Conservation (phyloP, 441 rosid genomes). For the Manihot esculenta region DNA sequence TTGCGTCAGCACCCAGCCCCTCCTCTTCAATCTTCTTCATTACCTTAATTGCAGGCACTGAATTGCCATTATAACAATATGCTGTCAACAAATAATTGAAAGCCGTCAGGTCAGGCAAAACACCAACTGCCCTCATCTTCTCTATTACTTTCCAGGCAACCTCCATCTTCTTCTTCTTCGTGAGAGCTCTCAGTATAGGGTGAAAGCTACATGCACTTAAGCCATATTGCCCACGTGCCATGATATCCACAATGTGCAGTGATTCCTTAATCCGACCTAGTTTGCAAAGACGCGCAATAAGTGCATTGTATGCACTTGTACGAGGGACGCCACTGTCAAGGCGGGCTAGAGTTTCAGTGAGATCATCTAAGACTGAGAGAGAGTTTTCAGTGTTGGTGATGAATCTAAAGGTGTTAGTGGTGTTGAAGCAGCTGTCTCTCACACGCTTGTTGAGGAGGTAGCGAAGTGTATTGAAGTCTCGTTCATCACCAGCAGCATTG, state of each 20-base stretch:
- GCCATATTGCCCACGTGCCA: slow-evolving; percentile 35
- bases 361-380: slow-evolving; percentile 40
- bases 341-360: slow-evolving; percentile 43
- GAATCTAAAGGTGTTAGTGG: slow-evolving; percentile 65
- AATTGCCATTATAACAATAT: slow-evolving; percentile 39
- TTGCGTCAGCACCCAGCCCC: slow-evolving; percentile 41
- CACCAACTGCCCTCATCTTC: slow-evolving; percentile 35
- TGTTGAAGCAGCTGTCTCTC: slow-evolving; percentile 53
- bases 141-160: slow-evolving; percentile 52
- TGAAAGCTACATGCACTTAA: slow-evolving; percentile 40
- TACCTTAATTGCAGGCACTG: slow-evolving; percentile 43
- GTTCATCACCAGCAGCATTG: slow-evolving; percentile 43
- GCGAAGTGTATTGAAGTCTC: slow-evolving; percentile 51
- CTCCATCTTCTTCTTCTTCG: slow-evolving; percentile 40
- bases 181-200: slow-evolving; percentile 48
- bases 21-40: slow-evolving; percentile 55
- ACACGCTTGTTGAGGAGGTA: slow-evolving; percentile 59
- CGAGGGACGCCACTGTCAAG: slow-evolving; percentile 53
- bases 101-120: slow-evolving; percentile 47
- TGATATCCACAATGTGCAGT: slow-evolving; percentile 37
- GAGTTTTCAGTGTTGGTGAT: slow-evolving; percentile 48
- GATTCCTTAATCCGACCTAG: slow-evolving; percentile 42
- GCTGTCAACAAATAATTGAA: slow-evolving; percentile 55
- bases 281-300: slow-evolving; percentile 62
- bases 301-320: slow-evolving; percentile 53